Evolutionary conservation across 1,139 yeast species (phyloP), one percentile per base, ranked within the genome.

Genomic region (Blastobotrys capitulatus): DNA sequence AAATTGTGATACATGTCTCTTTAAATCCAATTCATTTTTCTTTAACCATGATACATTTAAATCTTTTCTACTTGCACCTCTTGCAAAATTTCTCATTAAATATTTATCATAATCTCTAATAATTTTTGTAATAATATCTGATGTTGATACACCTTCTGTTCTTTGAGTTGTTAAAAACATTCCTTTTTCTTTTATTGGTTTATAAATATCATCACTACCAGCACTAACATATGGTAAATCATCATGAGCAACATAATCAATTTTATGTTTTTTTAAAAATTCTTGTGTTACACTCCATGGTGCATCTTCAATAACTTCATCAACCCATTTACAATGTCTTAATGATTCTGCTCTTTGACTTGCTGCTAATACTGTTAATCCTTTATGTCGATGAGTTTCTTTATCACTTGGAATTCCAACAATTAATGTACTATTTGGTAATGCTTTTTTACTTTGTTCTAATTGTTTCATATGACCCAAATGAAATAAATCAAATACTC

Each of bases 241-340:
- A 69, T 92, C 98, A 68, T 92, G 98, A 3, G 98, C 98, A 52
- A 92, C 97, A 63, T 88, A 92, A 67, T 92, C 98, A 57, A 92
- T 88, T 50, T 82, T 73, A 69, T 92, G 96, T 60, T 84, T 70
- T 48, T 73, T 73, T 56, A 92, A 70, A 61, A 92, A 92, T 44
- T 85, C 89, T 47, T 89, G 79, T 2, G 92, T 86, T 29, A 92
- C 92, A 60, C 86, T 79, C 98, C 98, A 92, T 10, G 98, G 98
- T 1, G 97, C 96, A 66, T 86, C 75, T 26, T 92, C 89, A 47
- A 92, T 76, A 20, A 92, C 97, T 65, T 92, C 97, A 65, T 92
- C 97, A 22, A 92, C 98, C 98, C 98, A 92, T 61, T 75, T 80
- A 67, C 98, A 92, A 68, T 92, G 98, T 54, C 76, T 75, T 54